Percentiles rank a stretch among this genome's conserved stretches.
Evolutionary conservation across 2,329 filamentous ascomycete genomes (phyloP).

Genomic region (Orbilia blumenaviensis): DNA sequence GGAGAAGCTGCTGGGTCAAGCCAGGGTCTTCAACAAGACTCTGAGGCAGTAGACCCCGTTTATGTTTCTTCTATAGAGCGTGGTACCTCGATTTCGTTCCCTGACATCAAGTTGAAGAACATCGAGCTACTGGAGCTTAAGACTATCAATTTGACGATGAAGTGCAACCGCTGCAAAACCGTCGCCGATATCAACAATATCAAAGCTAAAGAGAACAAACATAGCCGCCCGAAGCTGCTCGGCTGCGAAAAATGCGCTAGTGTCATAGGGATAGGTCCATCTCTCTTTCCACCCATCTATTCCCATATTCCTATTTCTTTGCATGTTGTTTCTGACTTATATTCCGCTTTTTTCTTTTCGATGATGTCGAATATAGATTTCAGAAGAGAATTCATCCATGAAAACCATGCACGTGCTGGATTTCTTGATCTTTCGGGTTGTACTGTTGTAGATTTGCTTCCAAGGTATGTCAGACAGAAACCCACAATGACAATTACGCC

Average conservation of each 20-base stretch:
- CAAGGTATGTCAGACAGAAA: slow-evolving; percentile 65
- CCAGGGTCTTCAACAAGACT: slow-evolving; percentile 44
- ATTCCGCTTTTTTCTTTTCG: slow-evolving; percentile 18
- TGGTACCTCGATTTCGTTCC: slow-evolving; percentile 81
- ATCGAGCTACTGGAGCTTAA: slow-evolving; percentile 78
- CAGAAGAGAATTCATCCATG: slow-evolving; percentile 75
- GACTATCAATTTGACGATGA: slow-evolving; percentile 74
- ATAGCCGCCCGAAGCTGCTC: slow-evolving; percentile 62
- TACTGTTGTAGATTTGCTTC: slow-evolving; percentile 77
- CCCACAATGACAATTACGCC: background rate
- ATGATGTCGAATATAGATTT: slow-evolving; percentile 63
- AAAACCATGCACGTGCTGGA: slow-evolving; percentile 74
- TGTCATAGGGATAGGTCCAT: slow-evolving; percentile 63
- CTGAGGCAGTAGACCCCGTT: slow-evolving; percentile 60
- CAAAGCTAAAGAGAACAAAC: slow-evolving; percentile 63
- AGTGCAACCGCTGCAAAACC: slow-evolving; percentile 82
- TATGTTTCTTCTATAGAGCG: slow-evolving; percentile 64
- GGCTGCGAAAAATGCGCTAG: slow-evolving; percentile 68
- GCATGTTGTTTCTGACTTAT: slow-evolving; percentile 7
- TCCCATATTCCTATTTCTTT: background rate
- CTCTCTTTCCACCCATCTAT: slow-evolving; percentile 18
- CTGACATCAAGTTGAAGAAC: slow-evolving; percentile 77
- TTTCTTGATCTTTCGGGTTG: slow-evolving; percentile 81
- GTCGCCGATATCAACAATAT: slow-evolving; percentile 74
- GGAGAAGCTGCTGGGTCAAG: slow-evolving; percentile 7